A percentile compares a stretch with the other conserved stretches of the same genome.
Evolutionary conservation across 2,329 filamentous ascomycete genomes (phyloP).

Genomic region (Colletotrichum neosansevieriae): DNA sequence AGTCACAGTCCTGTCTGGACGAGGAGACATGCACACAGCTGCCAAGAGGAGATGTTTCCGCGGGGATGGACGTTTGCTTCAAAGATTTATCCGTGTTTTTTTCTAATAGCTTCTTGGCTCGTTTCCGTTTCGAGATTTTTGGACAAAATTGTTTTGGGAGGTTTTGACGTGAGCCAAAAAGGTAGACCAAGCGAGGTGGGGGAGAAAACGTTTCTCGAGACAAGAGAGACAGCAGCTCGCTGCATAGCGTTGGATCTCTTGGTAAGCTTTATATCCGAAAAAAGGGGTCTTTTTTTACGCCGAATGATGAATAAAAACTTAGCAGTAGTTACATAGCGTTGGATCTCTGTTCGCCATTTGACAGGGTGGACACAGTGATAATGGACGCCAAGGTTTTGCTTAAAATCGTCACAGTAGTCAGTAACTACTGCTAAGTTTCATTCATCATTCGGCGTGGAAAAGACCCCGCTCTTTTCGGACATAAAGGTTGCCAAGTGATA

Average conservation of each 20-base stretch:
- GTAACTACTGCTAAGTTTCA: too few relatives aligned
- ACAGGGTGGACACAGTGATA: neutral
- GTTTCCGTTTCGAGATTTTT: neutral
- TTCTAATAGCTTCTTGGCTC: conserved; percentile 14
- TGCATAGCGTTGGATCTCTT: neutral
- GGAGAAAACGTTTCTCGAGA: conserved; percentile 20
- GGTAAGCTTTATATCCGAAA: too few relatives aligned
- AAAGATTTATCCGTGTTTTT: neutral
- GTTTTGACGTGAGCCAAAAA: conserved; percentile 20
- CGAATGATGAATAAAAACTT: too few relatives aligned
- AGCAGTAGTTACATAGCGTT: too few relatives aligned
- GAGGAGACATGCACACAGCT: conserved; percentile 2
- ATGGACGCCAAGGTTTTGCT: too few relatives aligned
- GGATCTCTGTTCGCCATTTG: too few relatives aligned
- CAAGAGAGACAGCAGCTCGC: conserved; percentile 9
- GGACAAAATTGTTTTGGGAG: neutral
- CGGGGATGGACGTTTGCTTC: conserved; percentile 5
- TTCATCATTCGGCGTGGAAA: too few relatives aligned
- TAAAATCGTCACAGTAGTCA: too few relatives aligned
- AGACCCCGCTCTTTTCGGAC: too few relatives aligned
- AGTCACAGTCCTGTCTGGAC: conserved; percentile 32
- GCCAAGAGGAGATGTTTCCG: conserved; percentile 6
- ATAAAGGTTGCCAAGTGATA: too few relatives aligned
- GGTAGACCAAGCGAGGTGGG: conserved; percentile 16
- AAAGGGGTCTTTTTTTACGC: too few relatives aligned